phyloP scores from a whole-genome alignment of 2,329 filamentous ascomycete species.

The Madurella mycetomatis region DNA sequence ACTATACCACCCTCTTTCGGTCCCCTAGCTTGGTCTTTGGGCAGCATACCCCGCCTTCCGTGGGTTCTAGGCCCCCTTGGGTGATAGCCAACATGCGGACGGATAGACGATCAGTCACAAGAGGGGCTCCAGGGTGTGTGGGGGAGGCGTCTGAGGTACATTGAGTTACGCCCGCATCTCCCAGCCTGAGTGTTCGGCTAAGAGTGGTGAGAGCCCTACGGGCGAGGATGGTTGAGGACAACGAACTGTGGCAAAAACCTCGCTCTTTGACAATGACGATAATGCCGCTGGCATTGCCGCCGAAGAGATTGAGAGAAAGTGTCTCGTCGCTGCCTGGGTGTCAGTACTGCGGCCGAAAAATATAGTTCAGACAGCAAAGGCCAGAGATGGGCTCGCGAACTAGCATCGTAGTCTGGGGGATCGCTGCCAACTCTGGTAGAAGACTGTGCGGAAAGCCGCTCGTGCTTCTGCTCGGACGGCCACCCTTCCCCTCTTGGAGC shows the following conservation, averaged over 20 bases:
- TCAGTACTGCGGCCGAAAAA: too few relatives aligned
- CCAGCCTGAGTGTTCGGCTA: not conserved
- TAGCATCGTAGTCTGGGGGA: not conserved
- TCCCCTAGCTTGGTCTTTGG: not conserved
- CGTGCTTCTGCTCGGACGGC: not conserved
- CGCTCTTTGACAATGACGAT: too few relatives aligned
- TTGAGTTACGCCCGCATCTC: not conserved
- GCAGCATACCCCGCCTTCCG: constrained; percentile 15
- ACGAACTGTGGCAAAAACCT: too few relatives aligned
- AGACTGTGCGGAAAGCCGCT: not conserved
- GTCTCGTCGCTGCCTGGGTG: too few relatives aligned
- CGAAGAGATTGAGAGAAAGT: too few relatives aligned
- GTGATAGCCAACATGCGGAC: not conserved
- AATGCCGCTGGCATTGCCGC: too few relatives aligned
- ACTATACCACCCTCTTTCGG: not conserved
- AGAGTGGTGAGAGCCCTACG: not conserved
- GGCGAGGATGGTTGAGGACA: too few relatives aligned
- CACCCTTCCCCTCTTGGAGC: not conserved
- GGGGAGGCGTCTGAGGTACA: constrained; percentile 10
- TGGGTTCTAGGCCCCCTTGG: constrained; percentile 10
- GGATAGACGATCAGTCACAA: constrained; percentile 4
- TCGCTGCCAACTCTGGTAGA: not conserved
- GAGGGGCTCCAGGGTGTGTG: not conserved
- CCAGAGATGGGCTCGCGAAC: not conserved
- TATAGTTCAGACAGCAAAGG: too few relatives aligned